Percentiles rank a stretch among this genome's conserved stretches.
Conservation (phyloP, 768 basidiomycete genomes). For the Phanerodontia chrysosporium region DNA sequence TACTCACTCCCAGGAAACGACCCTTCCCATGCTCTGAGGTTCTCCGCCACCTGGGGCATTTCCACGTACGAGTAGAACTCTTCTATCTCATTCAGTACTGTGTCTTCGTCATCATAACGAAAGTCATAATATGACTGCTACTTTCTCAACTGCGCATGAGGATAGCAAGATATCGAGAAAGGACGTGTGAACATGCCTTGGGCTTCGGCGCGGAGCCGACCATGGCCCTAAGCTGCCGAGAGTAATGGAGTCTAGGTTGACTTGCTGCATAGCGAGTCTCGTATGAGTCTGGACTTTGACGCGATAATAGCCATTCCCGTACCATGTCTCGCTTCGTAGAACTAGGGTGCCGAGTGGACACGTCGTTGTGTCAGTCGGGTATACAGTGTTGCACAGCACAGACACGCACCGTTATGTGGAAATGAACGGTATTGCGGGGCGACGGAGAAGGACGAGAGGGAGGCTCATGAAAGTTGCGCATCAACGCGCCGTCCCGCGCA, state of each 20-base stretch:
- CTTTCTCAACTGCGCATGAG: conserved; percentile 19
- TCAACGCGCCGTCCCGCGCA: not conserved
- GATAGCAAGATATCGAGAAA: not conserved
- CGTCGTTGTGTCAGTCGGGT: not conserved
- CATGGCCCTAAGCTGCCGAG: conserved; percentile 79
- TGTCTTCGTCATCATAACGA: conserved; percentile 94
- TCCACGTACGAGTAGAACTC: conserved; percentile 98
- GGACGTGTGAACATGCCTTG: conserved; percentile 51
- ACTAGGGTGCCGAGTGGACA: not conserved
- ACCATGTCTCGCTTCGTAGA: conserved; percentile 25
- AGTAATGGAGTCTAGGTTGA: conserved; percentile 67
- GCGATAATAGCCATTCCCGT: conserved; percentile 27
- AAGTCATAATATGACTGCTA: conserved; percentile 90
- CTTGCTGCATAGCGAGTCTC: conserved; percentile 32
- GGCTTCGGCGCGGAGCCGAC: conserved; percentile 68
- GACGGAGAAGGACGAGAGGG: not conserved
- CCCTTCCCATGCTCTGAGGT: conserved; percentile 82
- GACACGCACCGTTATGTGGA: conserved; percentile 1
- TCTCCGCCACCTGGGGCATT: conserved; percentile 86
- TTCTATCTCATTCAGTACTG: conserved; percentile 91
- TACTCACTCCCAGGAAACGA: conserved; percentile 72
- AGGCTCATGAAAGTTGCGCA: conserved; percentile 1
- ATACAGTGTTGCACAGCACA: not conserved
- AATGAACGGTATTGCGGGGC: too few relatives aligned
- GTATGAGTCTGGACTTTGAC: conserved; percentile 20